Evolutionary conservation across 2,329 filamentous ascomycete genomes (phyloP), one percentile per base, ranked within the genome.

Genomic region (Colletotrichum camelliae): DNA sequence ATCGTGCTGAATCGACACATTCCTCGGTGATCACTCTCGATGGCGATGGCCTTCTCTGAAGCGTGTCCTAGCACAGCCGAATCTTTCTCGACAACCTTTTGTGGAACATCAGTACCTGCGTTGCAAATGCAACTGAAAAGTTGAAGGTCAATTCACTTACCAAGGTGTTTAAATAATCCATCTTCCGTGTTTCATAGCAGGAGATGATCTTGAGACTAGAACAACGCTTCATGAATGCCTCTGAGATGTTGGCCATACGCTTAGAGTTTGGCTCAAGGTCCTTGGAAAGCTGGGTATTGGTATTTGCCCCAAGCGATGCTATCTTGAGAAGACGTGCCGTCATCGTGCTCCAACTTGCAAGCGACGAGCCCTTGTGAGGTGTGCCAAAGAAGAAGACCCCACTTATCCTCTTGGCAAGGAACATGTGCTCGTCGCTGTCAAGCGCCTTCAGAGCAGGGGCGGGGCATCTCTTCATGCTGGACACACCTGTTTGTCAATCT

Each of bases 181-280:
- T 78, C 65, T 80, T 77, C 60, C 77, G 75, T 10, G 80, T 81
- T 71, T 82, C 80, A 39, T 80, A 79, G n/a, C 80, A 81, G 2
- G 80, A 82, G 1, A 80, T 70, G 7, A 76, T 74, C 37, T 78
- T 78, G 37, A 81, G 62, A 57, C 78, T 77, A 18, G 21, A 29
- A 15, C 57, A 70, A 7, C 18, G 12, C 4, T 16, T 16, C 4
- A 65, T 18, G 21, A 74, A 74, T 4, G 72, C 24, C 15, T 27
- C 29, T n/a, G 60, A 60, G 7, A 74, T 52, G 8, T 29, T 10
- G 4, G 27, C 57, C 57, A 69, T 68, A 35, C 70, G 15, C 18
- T 33, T 52, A 3, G 72, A 74, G n/a, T 43, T 35, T 5, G 66
- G 72, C 21, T 74, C 58, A 24, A 70, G 31, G 27, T 67, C 72